A percentile compares a stretch with the other conserved stretches of the same genome.
These are phyloP conservation scores for Chrysopogon serrulatus DNA, from an alignment of 176 grass and related monocot genomes.

Conservation along the genomic window DNA sequence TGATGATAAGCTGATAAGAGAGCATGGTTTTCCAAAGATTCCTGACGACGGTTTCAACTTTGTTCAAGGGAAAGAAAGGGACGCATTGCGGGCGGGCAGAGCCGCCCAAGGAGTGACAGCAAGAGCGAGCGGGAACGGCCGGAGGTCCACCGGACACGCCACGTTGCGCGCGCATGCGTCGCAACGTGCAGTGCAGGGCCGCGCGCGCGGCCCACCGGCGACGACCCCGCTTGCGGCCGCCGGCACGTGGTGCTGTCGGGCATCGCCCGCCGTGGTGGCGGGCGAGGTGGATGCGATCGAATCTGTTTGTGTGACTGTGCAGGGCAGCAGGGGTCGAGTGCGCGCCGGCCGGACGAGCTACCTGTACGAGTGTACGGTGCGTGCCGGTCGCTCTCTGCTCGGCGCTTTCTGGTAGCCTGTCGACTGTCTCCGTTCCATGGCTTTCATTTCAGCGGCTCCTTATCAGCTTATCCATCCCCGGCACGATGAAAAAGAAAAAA, in stretches of 20 bases:
- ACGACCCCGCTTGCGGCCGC: neutral
- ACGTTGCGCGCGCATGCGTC: neutral
- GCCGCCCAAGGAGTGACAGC: too few species aligned
- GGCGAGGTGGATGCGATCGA: neutral
- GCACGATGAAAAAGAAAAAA: too few species aligned
- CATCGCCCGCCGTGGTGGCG: neutral
- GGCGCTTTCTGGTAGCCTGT: neutral
- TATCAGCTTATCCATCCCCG: neutral
- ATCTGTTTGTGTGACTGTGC: neutral
- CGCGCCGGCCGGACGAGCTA: neutral
- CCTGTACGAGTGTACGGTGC: neutral
- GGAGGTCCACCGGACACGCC: neutral
- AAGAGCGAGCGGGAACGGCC: too few species aligned
- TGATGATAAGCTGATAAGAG: too few species aligned
- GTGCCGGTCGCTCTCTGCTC: neutral
- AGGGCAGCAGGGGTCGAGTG: neutral
- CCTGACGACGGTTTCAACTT: too few species aligned
- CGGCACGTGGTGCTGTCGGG: slow-evolving; percentile 5
- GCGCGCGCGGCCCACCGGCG: neutral
- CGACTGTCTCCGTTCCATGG: neutral
- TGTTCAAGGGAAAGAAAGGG: too few species aligned
- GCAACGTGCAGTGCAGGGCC: neutral
- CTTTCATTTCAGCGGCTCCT: neutral
- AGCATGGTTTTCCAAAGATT: too few species aligned
- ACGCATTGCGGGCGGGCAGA: too few species aligned